These are phyloP conservation scores for Litsea cubeba DNA, from an alignment of 164 flowering plant species.

Conservation along the genomic window DNA sequence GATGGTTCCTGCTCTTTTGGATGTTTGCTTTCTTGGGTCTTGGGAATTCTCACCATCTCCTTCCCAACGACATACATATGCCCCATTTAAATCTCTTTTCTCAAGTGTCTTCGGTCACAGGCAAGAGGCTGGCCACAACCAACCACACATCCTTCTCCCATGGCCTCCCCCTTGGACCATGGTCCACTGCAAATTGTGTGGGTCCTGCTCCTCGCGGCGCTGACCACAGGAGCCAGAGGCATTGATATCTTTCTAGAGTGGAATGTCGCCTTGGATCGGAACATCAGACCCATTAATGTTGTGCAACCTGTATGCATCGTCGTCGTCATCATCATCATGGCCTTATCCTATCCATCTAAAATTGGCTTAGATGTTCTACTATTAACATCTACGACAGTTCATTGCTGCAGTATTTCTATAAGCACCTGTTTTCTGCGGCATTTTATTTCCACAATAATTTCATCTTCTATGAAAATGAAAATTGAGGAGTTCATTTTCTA, in stretches of 20 bases:
- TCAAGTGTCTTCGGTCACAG: background rate
- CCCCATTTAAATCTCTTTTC: background rate
- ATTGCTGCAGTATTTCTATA: too few relatives aligned
- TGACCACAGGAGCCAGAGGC: slow-evolving; percentile 20
- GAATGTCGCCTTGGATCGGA: slow-evolving; percentile 40
- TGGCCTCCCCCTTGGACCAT: slow-evolving; percentile 5
- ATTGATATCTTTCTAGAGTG: slow-evolving; percentile 49
- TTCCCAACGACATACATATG: background rate
- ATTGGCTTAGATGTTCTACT: too few relatives aligned
- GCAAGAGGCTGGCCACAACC: background rate
- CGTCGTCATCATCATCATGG: too few relatives aligned
- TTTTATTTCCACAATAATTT: too few relatives aligned
- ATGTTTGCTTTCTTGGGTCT: background rate
- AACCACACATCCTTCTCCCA: background rate
- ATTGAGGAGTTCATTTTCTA: too few relatives aligned
- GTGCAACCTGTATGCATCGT: slow-evolving; percentile 33
- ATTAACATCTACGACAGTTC: too few relatives aligned
- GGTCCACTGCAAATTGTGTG: slow-evolving; percentile 1
- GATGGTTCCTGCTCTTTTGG: background rate
- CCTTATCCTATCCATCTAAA: too few relatives aligned
- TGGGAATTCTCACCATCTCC: background rate
- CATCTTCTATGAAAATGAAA: too few relatives aligned
- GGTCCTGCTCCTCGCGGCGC: slow-evolving; percentile 7
- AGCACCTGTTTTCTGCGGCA: too few relatives aligned
- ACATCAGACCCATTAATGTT: slow-evolving; percentile 18